Conservation (phyloP, 108 stramenopile species). For the Pseudonitzschia multistriata region DNA sequence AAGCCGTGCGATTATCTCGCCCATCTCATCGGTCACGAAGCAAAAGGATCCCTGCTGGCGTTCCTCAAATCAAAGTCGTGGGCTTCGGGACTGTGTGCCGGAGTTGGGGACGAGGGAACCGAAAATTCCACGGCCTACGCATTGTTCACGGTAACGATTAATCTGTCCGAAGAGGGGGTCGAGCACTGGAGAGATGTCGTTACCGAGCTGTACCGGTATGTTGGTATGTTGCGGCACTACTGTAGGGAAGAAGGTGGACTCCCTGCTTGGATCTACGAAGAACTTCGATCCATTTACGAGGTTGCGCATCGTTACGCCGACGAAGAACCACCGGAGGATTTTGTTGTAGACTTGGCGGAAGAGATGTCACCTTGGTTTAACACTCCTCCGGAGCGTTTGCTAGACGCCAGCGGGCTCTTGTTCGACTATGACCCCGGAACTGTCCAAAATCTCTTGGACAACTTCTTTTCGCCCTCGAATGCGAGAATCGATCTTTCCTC, state of each 20-base stretch:
- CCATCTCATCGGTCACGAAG: conserved; percentile 86
- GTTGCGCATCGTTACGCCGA: conserved; percentile 68
- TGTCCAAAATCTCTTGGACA: conserved; percentile 51
- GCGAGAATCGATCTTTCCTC: conserved; percentile 75
- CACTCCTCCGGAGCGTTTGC: conserved; percentile 64
- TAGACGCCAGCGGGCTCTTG: conserved; percentile 70
- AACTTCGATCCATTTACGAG: conserved; percentile 68
- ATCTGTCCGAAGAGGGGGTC: conserved; percentile 68
- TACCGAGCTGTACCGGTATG: conserved; percentile 60
- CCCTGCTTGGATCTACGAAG: conserved; percentile 77
- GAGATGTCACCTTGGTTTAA: conserved; percentile 60
- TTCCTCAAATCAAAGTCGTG: conserved; percentile 60
- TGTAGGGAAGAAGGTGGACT: conserved; percentile 39
- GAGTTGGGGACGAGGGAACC: conserved; percentile 70
- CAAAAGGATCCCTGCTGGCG: conserved; percentile 69
- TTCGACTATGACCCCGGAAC: conserved; percentile 64
- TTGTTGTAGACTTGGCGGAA: conserved; percentile 76
- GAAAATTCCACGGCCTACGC: conserved; percentile 76
- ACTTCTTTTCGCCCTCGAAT: conserved; percentile 66
- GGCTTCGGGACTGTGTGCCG: conserved; percentile 70
- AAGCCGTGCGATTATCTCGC: conserved; percentile 77
- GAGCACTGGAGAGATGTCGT: conserved; percentile 66
- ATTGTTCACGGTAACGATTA: conserved; percentile 63
- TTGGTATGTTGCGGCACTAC: conserved; percentile 75
- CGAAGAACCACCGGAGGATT: conserved; percentile 71